Base-by-base conservation (phyloP, 805 yeast genomes). In the Isabelozyma heimii region DNA sequence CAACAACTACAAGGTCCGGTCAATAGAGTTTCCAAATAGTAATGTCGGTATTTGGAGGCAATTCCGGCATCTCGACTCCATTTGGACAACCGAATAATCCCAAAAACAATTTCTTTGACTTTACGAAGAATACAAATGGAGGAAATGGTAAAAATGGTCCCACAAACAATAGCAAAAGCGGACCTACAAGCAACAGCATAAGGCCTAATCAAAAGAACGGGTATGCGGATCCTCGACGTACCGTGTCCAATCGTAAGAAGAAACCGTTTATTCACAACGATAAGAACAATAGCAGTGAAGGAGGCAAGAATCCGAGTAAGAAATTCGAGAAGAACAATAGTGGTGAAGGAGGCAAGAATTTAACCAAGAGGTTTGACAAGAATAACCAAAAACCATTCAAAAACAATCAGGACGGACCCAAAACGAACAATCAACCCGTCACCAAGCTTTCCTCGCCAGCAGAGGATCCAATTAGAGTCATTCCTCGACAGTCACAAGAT, bases 21-120 rank as follows among this genome's bases (percentile, higher is more conserved):
- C 35, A 5, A 13, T 30, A 30, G 35, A 9, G 35, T 1, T 30
- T 30, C 35, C n/a, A 30, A 7, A 4, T 9, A 30, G n/a, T 10
- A 30, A 57, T 57, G 58, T 55, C 61, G 27, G 56, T 54, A 43
- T 56, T 57, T 56, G 60, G 53, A 47, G 50, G 55, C 27, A 46
- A 43, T 37, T 47, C 50, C 33, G 46, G 40, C 41, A 12, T 44
- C 37, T 30, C 48, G 38, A 47, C 35, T 40, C 42, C 54, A 16
- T 40, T 30, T 8, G 35, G 35, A 4, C 35, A 30, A 10, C 35
- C 10, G 35, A 30, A 30, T 30, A 30, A 13, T 30, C 13, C 13
- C 28, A 20, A 41, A 10, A 20, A 8, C 20, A 41, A 33, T 41
- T 16, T 26, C 44, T 14, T 13, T 13, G 15, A 40, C 43, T 16